phyloP scores from a whole-genome alignment of 345 rosid genomes.

The Salix dunnii region DNA sequence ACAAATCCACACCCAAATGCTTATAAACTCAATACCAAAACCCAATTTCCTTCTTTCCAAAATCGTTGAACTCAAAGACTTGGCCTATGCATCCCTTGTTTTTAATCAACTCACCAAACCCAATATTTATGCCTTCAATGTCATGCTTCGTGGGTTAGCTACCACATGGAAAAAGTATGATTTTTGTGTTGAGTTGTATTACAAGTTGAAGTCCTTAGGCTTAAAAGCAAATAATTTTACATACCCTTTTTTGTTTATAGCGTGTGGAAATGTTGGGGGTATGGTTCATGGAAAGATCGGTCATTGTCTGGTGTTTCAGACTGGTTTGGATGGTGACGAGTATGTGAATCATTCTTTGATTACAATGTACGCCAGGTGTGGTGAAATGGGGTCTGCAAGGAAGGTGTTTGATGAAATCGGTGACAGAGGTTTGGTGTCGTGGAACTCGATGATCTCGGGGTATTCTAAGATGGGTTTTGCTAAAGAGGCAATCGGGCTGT shows the following conservation, averaged over 20 bases:
- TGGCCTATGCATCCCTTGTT: constrained; percentile 51
- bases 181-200: constrained; percentile 44
- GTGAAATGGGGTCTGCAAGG: no score
- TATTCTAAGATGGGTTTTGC: no score
- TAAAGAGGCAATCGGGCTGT: no score
- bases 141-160: constrained; percentile 76
- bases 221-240: constrained; percentile 68
- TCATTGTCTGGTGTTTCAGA: constrained; percentile 54
- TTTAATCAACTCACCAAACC: constrained; percentile 55
- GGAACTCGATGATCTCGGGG: no score
- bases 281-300: constrained; percentile 45
- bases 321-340: constrained; percentile 23
- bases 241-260: constrained; percentile 63
- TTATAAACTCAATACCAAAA: constrained; percentile 36
- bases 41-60: constrained; percentile 69
- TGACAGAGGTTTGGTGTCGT: no score
- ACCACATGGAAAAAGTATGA: constrained; percentile 50
- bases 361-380: no score
- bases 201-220: constrained; percentile 53
- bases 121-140: constrained; percentile 65
- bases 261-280: constrained; percentile 54
- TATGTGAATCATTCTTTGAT: no score
- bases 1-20: constrained; percentile 84
- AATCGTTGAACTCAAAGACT: constrained; percentile 56
- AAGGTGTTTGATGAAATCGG: no score